phyloP scores from a whole-genome alignment of 306 rosid genomes.

The Coriaria nepalensis region DNA sequence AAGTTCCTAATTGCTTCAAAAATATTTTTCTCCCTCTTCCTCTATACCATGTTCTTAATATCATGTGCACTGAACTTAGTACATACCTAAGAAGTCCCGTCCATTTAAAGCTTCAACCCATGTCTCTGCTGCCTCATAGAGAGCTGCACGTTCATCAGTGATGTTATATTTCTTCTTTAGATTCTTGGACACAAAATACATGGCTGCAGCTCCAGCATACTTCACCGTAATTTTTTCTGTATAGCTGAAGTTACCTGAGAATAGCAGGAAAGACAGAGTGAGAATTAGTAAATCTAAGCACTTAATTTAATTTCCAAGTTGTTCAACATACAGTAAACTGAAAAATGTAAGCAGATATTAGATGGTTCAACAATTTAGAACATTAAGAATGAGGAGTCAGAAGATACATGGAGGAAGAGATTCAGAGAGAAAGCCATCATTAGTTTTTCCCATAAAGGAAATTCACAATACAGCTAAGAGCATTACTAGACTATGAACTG shows the following conservation, averaged over 20 bases:
- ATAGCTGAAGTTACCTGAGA: constrained; percentile 73
- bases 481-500: no score
- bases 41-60: no score
- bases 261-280: neutral
- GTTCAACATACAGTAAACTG: constrained; percentile 2
- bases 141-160: constrained; percentile 84
- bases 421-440: no score
- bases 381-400: no score
- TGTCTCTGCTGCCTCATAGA: constrained; percentile 91
- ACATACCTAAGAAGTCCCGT: constrained; percentile 78
- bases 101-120: constrained; percentile 90
- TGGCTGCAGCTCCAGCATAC: constrained; percentile 95
- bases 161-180: constrained; percentile 91
- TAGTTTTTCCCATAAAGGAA: no score
- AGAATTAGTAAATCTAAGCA: constrained; percentile 3
- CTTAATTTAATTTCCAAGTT: constrained; percentile 15
- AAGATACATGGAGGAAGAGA: no score
- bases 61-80: no score
- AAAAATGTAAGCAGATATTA: neutral
- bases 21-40: no score
- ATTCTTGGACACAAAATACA: constrained; percentile 93
- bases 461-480: no score
- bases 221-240: constrained; percentile 65
- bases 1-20: no score
- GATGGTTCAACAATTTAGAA: neutral